Percentiles rank a stretch among this genome's conserved stretches.
These are phyloP conservation scores for Fusarium nodosum DNA, from an alignment of 2,329 filamentous ascomycete species.

Conservation along the genomic window DNA sequence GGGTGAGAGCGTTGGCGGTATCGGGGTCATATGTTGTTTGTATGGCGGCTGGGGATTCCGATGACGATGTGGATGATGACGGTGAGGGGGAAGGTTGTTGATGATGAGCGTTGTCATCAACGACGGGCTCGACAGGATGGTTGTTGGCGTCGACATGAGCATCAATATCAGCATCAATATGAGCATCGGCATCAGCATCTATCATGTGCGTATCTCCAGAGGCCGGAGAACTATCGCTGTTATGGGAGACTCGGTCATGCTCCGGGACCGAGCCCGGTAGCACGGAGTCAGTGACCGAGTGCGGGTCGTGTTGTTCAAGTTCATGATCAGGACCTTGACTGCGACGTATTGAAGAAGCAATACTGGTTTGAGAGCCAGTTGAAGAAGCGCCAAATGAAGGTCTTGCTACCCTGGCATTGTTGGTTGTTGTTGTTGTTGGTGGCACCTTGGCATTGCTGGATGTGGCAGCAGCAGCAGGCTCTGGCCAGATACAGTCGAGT, in stretches of 20 bases:
- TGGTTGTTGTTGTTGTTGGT: constrained; percentile 3
- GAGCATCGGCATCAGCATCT: constrained; percentile 42
- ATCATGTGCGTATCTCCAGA: constrained; percentile 46
- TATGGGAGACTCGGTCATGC: constrained; percentile 25
- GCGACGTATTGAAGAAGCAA: constrained; percentile 19
- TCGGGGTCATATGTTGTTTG: constrained; percentile 35
- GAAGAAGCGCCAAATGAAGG: constrained; percentile 36
- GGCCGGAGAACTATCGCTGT: constrained; percentile 35
- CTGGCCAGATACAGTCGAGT: constrained; percentile 66
- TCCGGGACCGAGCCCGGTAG: constrained; percentile 33
- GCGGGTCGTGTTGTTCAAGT: constrained; percentile 10
- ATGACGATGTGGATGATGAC: constrained; percentile 43
- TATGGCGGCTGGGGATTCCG: constrained; percentile 28
- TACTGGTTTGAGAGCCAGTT: constrained; percentile 22
- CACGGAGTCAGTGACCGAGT: constrained; percentile 35
- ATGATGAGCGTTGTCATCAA: constrained; percentile 29
- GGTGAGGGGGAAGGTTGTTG: constrained; percentile 39
- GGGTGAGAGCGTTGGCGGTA: constrained; percentile 42
- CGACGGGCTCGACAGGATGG: constrained; percentile 22
- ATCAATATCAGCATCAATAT: constrained; percentile 13
- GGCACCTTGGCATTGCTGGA: constrained; percentile 24
- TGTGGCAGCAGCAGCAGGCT: constrained; percentile 9
- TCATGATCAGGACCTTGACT: constrained; percentile 12
- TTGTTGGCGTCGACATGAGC: constrained; percentile 34
- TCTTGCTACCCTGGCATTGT: constrained; percentile 22